Evolutionary conservation across 768 basidiomycete genomes (phyloP).

Genomic region (Russula griseocarnosa): DNA sequence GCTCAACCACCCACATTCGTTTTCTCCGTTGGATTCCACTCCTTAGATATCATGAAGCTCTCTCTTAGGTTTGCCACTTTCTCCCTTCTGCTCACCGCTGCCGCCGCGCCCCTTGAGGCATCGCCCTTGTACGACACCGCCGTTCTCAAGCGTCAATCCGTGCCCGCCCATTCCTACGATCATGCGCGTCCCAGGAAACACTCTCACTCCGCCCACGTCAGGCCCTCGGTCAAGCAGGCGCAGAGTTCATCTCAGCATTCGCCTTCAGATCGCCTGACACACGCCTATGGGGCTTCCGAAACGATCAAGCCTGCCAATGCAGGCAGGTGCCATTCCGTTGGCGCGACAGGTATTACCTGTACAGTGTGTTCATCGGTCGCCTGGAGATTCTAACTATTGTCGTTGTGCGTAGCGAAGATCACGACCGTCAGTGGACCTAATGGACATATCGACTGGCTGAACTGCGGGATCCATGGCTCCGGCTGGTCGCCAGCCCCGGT

Average conservation of each 20-base stretch:
- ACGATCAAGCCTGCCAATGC: not conserved
- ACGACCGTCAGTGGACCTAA: slow-evolving; percentile 58
- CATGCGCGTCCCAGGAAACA: not conserved
- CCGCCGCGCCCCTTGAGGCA: slow-evolving; percentile 9
- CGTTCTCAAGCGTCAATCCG: not conserved
- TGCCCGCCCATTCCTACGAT: not conserved
- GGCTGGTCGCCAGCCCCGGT: slow-evolving; percentile 69
- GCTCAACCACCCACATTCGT: not conserved
- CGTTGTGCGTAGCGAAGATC: slow-evolving; percentile 40
- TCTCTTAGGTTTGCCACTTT: slow-evolving; percentile 8
- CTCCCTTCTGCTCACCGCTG: slow-evolving; percentile 8
- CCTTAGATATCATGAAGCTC: slow-evolving; percentile 17
- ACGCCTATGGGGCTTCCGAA: not conserved
- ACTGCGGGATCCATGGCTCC: slow-evolving; percentile 65
- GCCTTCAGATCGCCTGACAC: not conserved
- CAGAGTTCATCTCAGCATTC: not conserved
- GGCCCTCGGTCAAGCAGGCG: not conserved
- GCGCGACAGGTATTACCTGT: slow-evolving; percentile 16
- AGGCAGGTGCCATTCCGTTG: slow-evolving; percentile 9
- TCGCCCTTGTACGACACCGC: not conserved
- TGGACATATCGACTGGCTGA: slow-evolving; percentile 69
- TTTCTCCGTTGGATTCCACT: not conserved
- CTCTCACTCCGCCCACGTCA: not conserved
- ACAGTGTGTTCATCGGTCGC: slow-evolving; percentile 5
- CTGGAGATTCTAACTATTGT: not conserved